Conservation (phyloP, 2,329 filamentous ascomycete species). For the Camillea tinctor region DNA sequence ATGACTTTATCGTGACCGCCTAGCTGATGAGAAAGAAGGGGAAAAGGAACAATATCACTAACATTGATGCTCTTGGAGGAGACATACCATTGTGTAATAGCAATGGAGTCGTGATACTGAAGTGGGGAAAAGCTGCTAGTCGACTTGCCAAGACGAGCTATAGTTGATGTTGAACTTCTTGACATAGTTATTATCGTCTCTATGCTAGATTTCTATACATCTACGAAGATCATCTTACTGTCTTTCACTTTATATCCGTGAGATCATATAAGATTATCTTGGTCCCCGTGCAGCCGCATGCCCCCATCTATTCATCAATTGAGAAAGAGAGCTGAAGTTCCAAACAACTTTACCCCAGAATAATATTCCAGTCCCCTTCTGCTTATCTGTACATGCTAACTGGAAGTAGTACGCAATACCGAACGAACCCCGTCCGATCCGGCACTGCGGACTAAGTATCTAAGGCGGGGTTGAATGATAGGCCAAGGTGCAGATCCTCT, state of each 20-base stretch:
- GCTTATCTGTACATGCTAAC: background rate
- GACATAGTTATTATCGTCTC: no score
- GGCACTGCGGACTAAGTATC: background rate
- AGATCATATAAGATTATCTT: background rate
- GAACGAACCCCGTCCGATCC: constrained; percentile 4
- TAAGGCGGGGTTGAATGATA: background rate
- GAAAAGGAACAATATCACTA: background rate
- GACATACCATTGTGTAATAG: background rate
- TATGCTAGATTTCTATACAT: background rate
- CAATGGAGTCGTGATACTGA: background rate
- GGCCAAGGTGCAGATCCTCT: background rate
- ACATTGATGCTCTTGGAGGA: background rate
- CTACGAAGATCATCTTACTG: no score
- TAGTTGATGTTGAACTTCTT: background rate
- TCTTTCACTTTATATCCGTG: no score
- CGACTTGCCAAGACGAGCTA: background rate
- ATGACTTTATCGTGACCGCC: background rate
- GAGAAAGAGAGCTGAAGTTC: background rate
- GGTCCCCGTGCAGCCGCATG: no score
- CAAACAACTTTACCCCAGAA: background rate
- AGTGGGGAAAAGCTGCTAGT: background rate
- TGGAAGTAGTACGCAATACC: background rate
- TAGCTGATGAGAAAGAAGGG: background rate
- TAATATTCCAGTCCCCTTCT: background rate
- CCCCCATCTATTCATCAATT: background rate